Evolutionary conservation across 2,329 filamentous ascomycete genomes (phyloP), one percentile per base, ranked within the genome.

Genomic region (Aspergillus ustus): DNA sequence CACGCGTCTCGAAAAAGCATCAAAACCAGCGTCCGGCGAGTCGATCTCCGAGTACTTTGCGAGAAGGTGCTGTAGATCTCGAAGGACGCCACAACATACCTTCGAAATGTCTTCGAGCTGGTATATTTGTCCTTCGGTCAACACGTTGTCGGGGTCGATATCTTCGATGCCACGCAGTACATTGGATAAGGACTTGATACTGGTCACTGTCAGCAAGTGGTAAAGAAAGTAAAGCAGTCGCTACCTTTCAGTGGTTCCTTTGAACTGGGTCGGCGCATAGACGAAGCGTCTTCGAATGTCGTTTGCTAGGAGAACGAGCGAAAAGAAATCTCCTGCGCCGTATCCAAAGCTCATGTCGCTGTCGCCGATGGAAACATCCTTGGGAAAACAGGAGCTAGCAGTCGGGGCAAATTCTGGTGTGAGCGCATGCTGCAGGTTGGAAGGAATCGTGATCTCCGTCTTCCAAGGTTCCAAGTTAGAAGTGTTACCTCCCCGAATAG

Each of bases 171-270:
- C 51, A 15, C 51, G 51, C 20, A 53, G 34, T 28, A 28, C 31
- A 31, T 53, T 53, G 19, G 51, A 53, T 25, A 53, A 13, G 22
- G 31, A 53, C 51, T 53, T 53, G 34, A 53, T 53, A 43, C 51
- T 53, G 28, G 28, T 25, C 11, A 28, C 19, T 31, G 6, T 29
- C 25, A 25, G 15, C 19, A 43, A 19, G 3, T 7, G 13, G 7
- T 3, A 13, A 7, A 9, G 7, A 11, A 15, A 8, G 19, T 9
- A n/a, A 2, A 15, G 2, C 15, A 20, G 19, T 3, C 25, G 9
- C 5, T 53, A 53, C 51, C 51, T 25, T 43, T 44, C 19, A 4
- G n/a, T n/a, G n/a, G 37, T 28, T 17, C 20, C 20, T 25, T 43
- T 53, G 51, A 53, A 44, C 11, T 53, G 51, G 2, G 20, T 43